A percentile compares a stretch with the other conserved stretches of the same genome.
Conservation (phyloP, 116 monocot species). For the Papilionanthe hybrid region DNA sequence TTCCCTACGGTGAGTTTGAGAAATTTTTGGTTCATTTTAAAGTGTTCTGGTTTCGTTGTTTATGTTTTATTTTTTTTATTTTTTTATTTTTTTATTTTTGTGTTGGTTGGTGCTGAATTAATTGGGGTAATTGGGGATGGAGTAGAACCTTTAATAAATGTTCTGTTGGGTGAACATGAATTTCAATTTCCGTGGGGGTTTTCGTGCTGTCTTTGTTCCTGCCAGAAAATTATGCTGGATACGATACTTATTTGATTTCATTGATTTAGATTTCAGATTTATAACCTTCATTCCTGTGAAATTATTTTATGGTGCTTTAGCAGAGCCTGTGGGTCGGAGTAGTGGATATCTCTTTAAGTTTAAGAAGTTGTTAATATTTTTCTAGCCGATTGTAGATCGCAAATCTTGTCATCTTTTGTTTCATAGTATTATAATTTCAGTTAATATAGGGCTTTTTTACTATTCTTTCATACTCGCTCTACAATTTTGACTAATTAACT, state of each 20-base stretch:
- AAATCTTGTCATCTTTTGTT: background rate
- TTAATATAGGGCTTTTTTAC: background rate
- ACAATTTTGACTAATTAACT: background rate
- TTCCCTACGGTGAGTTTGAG: conserved; percentile 41
- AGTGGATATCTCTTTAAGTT: background rate
- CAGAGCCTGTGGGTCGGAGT: background rate
- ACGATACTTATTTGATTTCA: background rate
- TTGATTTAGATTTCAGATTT: conserved; percentile 1
- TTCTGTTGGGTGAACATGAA: background rate
- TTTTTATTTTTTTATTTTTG: background rate
- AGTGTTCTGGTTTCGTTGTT: background rate
- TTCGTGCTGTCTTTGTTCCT: background rate
- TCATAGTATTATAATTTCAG: no score
- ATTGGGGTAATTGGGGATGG: background rate
- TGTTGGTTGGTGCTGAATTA: background rate
- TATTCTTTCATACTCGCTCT: background rate
- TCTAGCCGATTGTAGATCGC: background rate
- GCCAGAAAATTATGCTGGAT: background rate
- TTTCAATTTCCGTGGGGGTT: background rate
- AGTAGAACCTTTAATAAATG: background rate
- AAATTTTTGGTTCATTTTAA: background rate
- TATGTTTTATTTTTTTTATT: background rate
- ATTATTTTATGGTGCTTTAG: background rate
- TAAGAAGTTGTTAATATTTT: background rate
- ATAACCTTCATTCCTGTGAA: background rate